A percentile compares a stretch with the other conserved stretches of the same genome.
Conservation (phyloP, 441 rosid species). For the Euphorbia celastroides region DNA sequence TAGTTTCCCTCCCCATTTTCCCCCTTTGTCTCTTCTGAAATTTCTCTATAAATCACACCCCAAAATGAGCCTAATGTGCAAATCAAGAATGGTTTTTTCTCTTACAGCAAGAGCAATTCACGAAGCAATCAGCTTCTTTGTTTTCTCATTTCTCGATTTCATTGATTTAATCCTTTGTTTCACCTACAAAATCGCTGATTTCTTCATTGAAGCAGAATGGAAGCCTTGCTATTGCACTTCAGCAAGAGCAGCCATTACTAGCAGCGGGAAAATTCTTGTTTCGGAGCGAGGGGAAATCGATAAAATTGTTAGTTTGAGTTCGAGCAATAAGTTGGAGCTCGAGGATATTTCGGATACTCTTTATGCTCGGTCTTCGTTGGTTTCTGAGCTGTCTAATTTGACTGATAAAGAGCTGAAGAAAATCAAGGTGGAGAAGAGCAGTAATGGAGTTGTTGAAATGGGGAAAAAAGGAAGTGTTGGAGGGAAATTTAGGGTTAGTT, state of each 20-base stretch:
- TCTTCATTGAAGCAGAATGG: conserved; percentile 74
- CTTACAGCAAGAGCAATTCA: conserved; percentile 42
- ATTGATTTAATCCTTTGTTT: conserved; percentile 61
- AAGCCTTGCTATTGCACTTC: conserved; percentile 79
- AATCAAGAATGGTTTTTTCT: conserved; percentile 28
- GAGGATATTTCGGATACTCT: conserved; percentile 95
- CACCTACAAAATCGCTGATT: conserved; percentile 57
- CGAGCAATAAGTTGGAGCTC: conserved; percentile 48
- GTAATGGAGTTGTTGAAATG: conserved; percentile 20
- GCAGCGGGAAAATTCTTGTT: conserved; percentile 68
- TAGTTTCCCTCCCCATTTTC: not conserved
- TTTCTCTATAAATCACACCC: not conserved
- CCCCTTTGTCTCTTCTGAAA: not conserved
- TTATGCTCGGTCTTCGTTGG: conserved; percentile 58
- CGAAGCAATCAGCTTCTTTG: conserved; percentile 66
- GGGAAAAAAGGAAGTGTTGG: conserved; percentile 28
- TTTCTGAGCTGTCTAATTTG: conserved; percentile 44
- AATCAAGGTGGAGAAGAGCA: conserved; percentile 31
- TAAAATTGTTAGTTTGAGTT: conserved; percentile 49
- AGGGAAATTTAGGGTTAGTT: conserved; percentile 46
- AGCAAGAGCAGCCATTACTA: conserved; percentile 51
- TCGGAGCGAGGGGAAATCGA: conserved; percentile 66
- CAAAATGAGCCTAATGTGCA: conserved; percentile 31
- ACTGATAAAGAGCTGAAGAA: conserved; percentile 40
- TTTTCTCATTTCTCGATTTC: conserved; percentile 71